phyloP scores from a whole-genome alignment of 768 basidiomycete genomes.

The Trametes maxima region DNA sequence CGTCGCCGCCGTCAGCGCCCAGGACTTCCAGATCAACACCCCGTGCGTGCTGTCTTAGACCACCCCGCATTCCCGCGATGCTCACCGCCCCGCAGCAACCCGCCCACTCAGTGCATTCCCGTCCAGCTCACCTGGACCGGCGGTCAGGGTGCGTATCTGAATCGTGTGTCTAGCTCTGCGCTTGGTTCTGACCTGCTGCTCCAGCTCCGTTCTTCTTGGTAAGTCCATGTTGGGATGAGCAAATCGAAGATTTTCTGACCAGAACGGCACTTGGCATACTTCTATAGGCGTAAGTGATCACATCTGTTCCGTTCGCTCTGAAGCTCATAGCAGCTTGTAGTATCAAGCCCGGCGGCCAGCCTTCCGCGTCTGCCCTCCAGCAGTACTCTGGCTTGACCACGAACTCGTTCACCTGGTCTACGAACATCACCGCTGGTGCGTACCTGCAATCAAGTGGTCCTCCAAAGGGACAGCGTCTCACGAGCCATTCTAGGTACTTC shows the following conservation, averaged over 20 bases:
- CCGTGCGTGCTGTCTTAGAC: constrained; percentile 53
- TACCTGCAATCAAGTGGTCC: background rate
- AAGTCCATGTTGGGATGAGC: constrained; percentile 31
- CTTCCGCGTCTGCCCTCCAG: constrained; percentile 46
- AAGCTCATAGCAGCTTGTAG: constrained; percentile 36
- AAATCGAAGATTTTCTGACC: background rate
- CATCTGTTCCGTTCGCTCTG: background rate
- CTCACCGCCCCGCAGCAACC: constrained; percentile 37
- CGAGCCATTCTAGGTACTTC: constrained; percentile 41
- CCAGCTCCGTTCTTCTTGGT: constrained; percentile 70
- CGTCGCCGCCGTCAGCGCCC: constrained; percentile 46
- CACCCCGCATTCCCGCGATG: constrained; percentile 14
- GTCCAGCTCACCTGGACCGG: constrained; percentile 55
- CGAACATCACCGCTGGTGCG: constrained; percentile 52
- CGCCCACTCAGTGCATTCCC: constrained; percentile 54
- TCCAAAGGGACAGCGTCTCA: background rate
- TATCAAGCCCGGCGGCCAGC: constrained; percentile 53
- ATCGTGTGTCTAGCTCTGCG: background rate
- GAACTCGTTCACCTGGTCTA: constrained; percentile 55
- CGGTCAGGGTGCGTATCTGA: constrained; percentile 50
- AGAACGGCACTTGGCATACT: background rate
- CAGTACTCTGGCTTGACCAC: constrained; percentile 45
- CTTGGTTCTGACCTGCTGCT: constrained; percentile 10
- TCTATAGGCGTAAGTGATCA: constrained; percentile 37
- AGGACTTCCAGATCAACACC: constrained; percentile 60